Evolutionary conservation across 768 basidiomycete species (phyloP).

Genomic region (Gymnopilus dilepis): DNA sequence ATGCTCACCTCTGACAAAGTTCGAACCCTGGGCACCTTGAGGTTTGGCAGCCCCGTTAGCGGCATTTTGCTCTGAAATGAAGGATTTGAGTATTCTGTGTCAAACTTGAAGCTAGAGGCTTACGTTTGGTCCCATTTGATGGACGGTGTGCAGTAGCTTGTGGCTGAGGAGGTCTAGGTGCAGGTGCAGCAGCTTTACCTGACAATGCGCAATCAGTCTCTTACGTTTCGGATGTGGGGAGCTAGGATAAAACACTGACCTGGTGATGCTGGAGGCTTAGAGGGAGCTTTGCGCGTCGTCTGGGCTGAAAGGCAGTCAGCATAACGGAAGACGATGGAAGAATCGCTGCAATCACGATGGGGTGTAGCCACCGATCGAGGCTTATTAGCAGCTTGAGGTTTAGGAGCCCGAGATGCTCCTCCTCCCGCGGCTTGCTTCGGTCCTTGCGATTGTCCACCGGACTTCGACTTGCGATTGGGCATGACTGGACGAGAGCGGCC

Average conservation of each 20-base stretch:
- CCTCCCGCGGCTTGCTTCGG: constrained; percentile 23
- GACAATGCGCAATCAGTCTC: constrained; percentile 19
- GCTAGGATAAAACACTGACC: constrained; percentile 16
- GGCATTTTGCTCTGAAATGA: constrained; percentile 19
- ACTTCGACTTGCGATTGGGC: constrained; percentile 20
- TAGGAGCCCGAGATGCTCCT: constrained; percentile 22
- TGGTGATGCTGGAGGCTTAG: constrained; percentile 20
- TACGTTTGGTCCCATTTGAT: constrained; percentile 23
- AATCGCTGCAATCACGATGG: constrained; percentile 20
- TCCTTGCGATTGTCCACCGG: constrained; percentile 22
- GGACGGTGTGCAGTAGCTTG: constrained; percentile 20
- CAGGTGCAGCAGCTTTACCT: constrained; percentile 22
- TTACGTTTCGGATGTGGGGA: constrained; percentile 13
- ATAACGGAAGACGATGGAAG: constrained; percentile 20
- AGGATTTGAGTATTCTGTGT: constrained; percentile 16
- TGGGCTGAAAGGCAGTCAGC: constrained; percentile 21
- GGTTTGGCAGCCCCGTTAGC: constrained; percentile 18
- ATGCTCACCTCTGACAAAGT: constrained; percentile 22
- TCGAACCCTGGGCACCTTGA: constrained; percentile 20
- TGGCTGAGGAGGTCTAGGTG: constrained; percentile 23
- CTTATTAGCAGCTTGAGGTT: constrained; percentile 23
- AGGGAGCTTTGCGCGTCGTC: constrained; percentile 15
- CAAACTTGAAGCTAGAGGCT: constrained; percentile 17
- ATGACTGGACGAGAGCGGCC: constrained; percentile 17
- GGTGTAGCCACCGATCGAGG: constrained; percentile 19